These are phyloP conservation scores for Lactuca saligna DNA, from an alignment of 129 eudicot genomes.

Conservation along the genomic window DNA sequence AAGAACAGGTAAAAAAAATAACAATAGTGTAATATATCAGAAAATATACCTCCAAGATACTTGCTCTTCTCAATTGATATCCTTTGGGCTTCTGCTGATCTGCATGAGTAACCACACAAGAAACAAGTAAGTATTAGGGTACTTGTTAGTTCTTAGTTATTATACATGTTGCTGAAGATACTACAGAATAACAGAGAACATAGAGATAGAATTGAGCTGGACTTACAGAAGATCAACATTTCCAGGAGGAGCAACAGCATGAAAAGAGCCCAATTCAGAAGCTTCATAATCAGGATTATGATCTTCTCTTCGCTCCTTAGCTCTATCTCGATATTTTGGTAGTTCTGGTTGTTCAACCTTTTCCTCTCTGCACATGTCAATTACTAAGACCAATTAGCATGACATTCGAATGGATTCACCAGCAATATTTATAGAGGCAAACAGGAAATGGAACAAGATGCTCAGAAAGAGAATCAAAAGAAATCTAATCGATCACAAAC, in stretches of 20 bases:
- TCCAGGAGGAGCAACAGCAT: constrained; percentile 99
- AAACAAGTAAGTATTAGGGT: neutral
- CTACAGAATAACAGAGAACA: neutral
- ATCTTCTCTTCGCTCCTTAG: constrained; percentile 94
- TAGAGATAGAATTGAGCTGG: neutral
- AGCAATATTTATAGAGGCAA: neutral
- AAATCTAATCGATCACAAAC: constrained; percentile 11
- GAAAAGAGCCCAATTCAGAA: constrained; percentile 66
- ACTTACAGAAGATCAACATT: constrained; percentile 68
- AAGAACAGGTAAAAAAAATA: neutral
- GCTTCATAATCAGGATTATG: constrained; percentile 91
- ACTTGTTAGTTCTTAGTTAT: neutral
- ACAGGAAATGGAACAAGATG: neutral
- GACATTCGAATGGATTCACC: neutral
- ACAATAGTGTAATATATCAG: neutral
- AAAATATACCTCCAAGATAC: constrained; percentile 83
- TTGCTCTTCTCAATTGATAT: constrained; percentile 93
- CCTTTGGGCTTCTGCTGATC: constrained; percentile 92
- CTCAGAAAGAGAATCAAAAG: neutral
- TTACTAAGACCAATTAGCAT: neutral
- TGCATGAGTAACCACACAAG: constrained; percentile 10
- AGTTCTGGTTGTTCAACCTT: constrained; percentile 71
- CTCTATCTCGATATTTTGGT: constrained; percentile 87
- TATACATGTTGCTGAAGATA: constrained; percentile 9
- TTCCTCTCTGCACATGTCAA: constrained; percentile 66